Evolutionary conservation across 306 rosid species (phyloP), one percentile per base, ranked within the genome.

Genomic region (Sophora flavescens): DNA sequence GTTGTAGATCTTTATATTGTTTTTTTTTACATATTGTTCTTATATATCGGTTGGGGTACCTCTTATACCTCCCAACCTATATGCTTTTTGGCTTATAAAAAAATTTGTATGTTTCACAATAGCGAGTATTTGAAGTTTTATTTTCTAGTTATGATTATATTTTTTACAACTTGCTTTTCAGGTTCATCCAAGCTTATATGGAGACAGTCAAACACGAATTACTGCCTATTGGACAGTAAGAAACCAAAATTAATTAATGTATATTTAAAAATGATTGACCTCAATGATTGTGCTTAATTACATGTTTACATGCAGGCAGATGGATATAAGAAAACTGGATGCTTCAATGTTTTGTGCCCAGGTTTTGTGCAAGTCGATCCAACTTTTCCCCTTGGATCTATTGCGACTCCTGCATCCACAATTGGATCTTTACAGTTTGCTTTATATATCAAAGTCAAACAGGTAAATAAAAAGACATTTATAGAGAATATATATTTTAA

Each of bases 191-290:
- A 22, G 54, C 3, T 56, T 71, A 18, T 71, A 56, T 12, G 26
- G n/a, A 3, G 76, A 38, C 12, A 41, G 2, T 2, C 13, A 4
- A 13, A 3, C 30, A 7, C 41, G 66, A 18, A 2, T 71, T 16
- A 71, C 76, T 38, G 15, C 10, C 10, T 15, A 17, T 5, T 71
- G 66, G 76, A 71, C 56, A n/a, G 76, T 71, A 39, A 56, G 76
- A 71, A 2, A 13, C 8, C 3, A 1, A 17, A 52, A 4, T 38
- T 56, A 12, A 71, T 38, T 22, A 22, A 3, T 6, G 30, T 8
- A 8, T 2, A 42, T 44, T 30, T 8, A n/a, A 3, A 13, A 56
- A 36, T 41, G 2, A 71, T 0, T 33, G n/a, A n/a, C 4, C 2
- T 57, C 42, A 16, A 0, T 18, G 1, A 1, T 11, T 16, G n/a